phyloP scores from a whole-genome alignment of 345 rosid genomes.

The Populus euphratica region DNA sequence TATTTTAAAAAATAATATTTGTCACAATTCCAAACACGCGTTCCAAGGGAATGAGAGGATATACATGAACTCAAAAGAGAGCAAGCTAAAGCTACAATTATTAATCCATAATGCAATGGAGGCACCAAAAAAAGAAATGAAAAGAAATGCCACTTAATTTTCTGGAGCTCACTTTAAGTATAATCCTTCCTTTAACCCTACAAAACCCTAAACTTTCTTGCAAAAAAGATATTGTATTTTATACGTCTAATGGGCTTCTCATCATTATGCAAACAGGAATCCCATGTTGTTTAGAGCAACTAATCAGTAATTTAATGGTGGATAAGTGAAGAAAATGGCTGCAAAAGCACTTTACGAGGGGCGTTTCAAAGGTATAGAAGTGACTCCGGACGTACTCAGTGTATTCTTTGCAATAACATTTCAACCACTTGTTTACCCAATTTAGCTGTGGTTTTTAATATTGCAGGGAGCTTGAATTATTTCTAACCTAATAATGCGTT shows the following conservation, averaged over 20 bases:
- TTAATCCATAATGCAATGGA: neutral
- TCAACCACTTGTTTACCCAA: neutral
- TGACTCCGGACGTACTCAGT: neutral
- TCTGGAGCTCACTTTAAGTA: conserved; percentile 9
- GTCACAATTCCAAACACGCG: rapidly evolving
- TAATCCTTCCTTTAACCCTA: conserved; percentile 8
- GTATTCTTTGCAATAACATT: neutral
- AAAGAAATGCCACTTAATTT: neutral
- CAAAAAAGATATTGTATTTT: neutral
- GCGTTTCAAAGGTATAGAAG: neutral
- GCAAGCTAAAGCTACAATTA: neutral
- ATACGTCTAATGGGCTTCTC: conserved; percentile 6
- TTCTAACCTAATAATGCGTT: neutral
- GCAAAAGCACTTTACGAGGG: neutral
- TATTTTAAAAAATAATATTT: no score
- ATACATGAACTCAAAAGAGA: neutral
- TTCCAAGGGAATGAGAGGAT: neutral
- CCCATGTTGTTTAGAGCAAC: neutral
- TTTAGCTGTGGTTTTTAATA: neutral
- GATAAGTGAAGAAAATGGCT: neutral
- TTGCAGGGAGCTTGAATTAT: no score
- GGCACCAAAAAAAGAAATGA: neutral
- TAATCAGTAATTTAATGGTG: neutral
- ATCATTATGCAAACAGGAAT: conserved; percentile 5
- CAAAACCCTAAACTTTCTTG: conserved; percentile 9